Evolutionary conservation across 306 rosid genomes (phyloP), one percentile per base, ranked within the genome.

Genomic region (Rosa rugosa): DNA sequence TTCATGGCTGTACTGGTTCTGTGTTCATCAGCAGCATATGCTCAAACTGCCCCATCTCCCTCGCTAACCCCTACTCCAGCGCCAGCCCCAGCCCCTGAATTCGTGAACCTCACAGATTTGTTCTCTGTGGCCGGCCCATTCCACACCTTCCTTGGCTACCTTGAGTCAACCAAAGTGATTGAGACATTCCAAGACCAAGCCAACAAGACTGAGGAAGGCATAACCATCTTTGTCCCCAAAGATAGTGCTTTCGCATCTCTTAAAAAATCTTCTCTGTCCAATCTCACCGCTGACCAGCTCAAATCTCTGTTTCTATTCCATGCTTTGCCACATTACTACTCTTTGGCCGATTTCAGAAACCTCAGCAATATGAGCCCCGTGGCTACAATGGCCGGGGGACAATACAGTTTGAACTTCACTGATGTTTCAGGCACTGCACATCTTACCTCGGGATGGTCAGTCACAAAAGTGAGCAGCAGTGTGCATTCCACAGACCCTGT

Each of bases 131-230:
- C 98, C 5, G 99, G 99, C 27, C 99, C 99, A 44, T 95, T 95
- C 81, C 88, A 85, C 79, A 91, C 92, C 46, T 95, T 91, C 89
- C 99, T 95, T 4, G 16, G 57, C 79, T 84, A 87, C 86, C 89
- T 90, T 49, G 38, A 88, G 34, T 93, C 98, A 79, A 95, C 98
- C 72, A 91, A 95, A 82, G 98, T 86, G 72, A 22, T 93, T 25
- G 98, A 93, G 40, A 91, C 96, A 10, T 91, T 93, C 82, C 98
- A 95, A 81, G 91, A 89, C 90, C 98, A 95, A 83, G 97, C 99
- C 84, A 95, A 95, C 84, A 81, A 91, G 84, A 91, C 99, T 31
- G 91, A 91, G 78, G 97, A 90, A 85, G 98, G 99, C 60, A 85
- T 95, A 11, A 95, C 98, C 31, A 80, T 93, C 86, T 95, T 93